Percentiles rank a stretch among this genome's conserved stretches.
Evolutionary conservation across 1,284 basidiomycete species (phyloP).

Genomic region (Pterulicium gracile): DNA sequence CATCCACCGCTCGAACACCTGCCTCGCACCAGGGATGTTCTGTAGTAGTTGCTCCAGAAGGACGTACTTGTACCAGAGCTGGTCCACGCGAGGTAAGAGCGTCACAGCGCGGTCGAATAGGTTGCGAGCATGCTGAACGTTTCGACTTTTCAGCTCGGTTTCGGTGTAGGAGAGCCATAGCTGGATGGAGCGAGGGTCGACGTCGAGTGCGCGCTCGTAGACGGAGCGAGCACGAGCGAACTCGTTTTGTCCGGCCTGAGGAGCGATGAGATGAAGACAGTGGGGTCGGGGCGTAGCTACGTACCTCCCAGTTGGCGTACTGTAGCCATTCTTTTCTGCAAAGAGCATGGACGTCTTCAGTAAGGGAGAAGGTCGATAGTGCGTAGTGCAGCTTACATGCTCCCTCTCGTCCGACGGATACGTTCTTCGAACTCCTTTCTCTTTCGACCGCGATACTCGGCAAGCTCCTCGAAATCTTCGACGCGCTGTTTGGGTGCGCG

Average conservation of each 20-base stretch:
- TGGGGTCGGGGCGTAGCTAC: conserved; percentile 10
- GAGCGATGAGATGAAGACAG: conserved; percentile 15
- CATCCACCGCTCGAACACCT: conserved; percentile 99
- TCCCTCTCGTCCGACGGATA: conserved; percentile 82
- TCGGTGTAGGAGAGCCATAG: conserved; percentile 97
- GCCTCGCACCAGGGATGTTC: conserved; percentile 90
- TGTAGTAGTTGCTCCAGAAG: conserved; percentile 96
- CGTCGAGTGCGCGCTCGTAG: conserved; percentile 94
- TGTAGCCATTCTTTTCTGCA: conserved; percentile 71
- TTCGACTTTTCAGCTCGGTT: conserved; percentile 94
- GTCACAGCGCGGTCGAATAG: conserved; percentile 96
- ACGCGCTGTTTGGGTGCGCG: conserved; percentile 90
- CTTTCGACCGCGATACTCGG: conserved; percentile 92
- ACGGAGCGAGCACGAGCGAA: conserved; percentile 88
- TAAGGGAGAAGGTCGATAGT: background rate
- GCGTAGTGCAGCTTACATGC: conserved; percentile 46
- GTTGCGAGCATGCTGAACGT: conserved; percentile 95
- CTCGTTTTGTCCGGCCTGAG: conserved; percentile 91
- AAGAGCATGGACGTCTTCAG: conserved; percentile 9
- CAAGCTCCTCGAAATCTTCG: conserved; percentile 94
- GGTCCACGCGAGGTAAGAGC: conserved; percentile 88
- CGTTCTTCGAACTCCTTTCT: conserved; percentile 95
- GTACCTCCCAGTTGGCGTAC: conserved; percentile 76
- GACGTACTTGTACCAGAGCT: conserved; percentile 98
- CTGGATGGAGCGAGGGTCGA: conserved; percentile 82